These are phyloP conservation scores for Naganishia vishniacii DNA, from an alignment of 768 basidiomycete species.

Conservation along the genomic window DNA sequence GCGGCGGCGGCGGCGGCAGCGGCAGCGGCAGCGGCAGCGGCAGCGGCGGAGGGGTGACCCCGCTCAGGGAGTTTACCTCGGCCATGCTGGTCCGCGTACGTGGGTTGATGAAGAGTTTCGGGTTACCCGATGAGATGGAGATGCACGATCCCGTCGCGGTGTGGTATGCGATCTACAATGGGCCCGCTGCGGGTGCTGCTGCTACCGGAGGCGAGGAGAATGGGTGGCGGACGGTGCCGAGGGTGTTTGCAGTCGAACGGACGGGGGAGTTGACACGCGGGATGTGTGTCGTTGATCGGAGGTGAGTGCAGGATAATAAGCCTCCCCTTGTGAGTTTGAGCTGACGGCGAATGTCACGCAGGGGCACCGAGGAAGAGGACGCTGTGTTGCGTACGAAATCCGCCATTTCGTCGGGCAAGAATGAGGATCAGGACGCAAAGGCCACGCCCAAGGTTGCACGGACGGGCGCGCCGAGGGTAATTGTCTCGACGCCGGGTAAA, in stretches of 20 bases:
- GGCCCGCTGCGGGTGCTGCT: no score
- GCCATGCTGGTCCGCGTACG: conserved; percentile 69
- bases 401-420: conserved; percentile 17
- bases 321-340: no score
- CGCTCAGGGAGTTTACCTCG: conserved; percentile 61
- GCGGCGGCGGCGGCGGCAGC: no score
- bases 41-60: conserved; percentile 43
- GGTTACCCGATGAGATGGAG: conserved; percentile 73
- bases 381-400: conserved; percentile 21
- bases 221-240: conserved; percentile 59
- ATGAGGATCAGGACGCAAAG: conserved; percentile 1
- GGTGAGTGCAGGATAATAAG: no score
- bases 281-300: conserved; percentile 77
- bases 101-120: conserved; percentile 70
- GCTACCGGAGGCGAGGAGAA: conserved; percentile 41
- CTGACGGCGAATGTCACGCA: no score
- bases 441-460: neutral
- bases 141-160: conserved; percentile 84
- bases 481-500: conserved; percentile 40
- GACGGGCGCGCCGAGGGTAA: conserved; percentile 36
- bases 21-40: no score
- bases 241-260: conserved; percentile 66
- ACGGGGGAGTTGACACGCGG: conserved; percentile 74
- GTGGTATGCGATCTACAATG: conserved; percentile 66
- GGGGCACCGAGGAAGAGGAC: conserved; percentile 27